phyloP scores from a whole-genome alignment of 2,329 filamentous ascomycete genomes.

The Dissoconium aciculare region DNA sequence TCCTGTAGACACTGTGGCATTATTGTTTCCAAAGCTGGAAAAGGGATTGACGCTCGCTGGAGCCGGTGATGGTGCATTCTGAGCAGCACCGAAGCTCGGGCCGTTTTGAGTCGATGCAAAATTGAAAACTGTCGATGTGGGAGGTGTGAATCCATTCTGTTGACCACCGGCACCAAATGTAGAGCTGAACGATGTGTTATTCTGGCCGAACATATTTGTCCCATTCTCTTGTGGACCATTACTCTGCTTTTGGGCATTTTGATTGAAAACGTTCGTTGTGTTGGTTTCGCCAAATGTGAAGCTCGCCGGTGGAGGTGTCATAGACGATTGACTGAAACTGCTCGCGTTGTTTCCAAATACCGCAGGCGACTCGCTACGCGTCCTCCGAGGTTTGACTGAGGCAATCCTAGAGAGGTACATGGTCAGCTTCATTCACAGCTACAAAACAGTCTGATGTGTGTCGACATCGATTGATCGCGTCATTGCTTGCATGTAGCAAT shows the following conservation, averaged over 20 bases:
- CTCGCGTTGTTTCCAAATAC: neutral
- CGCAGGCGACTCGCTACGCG: neutral
- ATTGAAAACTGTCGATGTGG: neutral
- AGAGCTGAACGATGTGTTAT: neutral
- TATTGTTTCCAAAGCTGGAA: constrained; percentile 1
- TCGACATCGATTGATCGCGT: no score
- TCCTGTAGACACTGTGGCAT: no score
- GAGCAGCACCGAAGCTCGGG: neutral
- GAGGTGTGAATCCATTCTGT: neutral
- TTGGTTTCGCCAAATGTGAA: neutral
- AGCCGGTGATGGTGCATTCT: neutral
- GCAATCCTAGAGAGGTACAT: no score
- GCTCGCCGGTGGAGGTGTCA: neutral
- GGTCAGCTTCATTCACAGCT: no score
- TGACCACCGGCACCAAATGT: neutral
- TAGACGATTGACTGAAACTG: constrained; percentile 1
- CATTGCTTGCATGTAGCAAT: no score
- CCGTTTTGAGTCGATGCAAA: neutral
- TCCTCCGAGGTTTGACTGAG: neutral
- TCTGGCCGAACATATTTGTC: neutral
- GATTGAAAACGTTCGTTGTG: no score
- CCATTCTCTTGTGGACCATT: no score
- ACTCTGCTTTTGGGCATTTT: no score
- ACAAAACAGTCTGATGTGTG: no score
- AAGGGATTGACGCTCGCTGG: neutral